Base-by-base conservation (phyloP, 805 yeast species). In the Nakazawaea peltata region DNA sequence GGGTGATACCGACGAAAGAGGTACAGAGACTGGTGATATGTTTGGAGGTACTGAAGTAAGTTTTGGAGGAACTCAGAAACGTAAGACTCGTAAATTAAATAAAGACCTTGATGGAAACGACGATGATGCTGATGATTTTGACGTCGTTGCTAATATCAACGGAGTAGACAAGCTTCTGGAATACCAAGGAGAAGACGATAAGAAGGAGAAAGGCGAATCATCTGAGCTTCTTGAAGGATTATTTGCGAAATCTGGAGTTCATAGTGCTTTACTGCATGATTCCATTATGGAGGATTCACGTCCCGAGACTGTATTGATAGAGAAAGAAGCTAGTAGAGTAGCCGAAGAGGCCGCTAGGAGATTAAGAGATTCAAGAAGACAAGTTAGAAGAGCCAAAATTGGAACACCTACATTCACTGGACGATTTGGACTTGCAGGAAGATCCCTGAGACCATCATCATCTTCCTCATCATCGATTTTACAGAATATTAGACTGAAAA, bases 381-480 rank as follows among this genome's bases (percentile, higher is more conserved):
- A 59, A 16, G 65, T 87, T 0, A 52, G 67, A 22, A 48, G 47
- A 27, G 56, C 69, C 2, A 54, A 53, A 18, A 64, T 88, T 21
- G 95, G 95, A 4, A 77, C 81, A 0, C 97, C 97, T 0, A 90
- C 98, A 0, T 92, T 97, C 94, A 90, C 98, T 0, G 98, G 98
- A 0, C 74, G 73, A 45, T 85, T 80, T 63, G 98, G 98, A 0
- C 55, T 61, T 14, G 95, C 95, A 0, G 96, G 95, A 1, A 71
- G 65, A 44, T 0, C 48, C 50, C 2, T 59, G 43, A 28, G 30
- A 17, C 13, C 25, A 4, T 33, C 26, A 15, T n/a, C 31, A 13
- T 13, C 34, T 3, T n/a, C 48, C 6, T 54, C 76, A 1, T 77
- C 86, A 0, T 59, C 74, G 0, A 73, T 81, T 30, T 51, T 81